Conservation (phyloP, 2,329 filamentous ascomycete species). For the Orbilia brochopaga region DNA sequence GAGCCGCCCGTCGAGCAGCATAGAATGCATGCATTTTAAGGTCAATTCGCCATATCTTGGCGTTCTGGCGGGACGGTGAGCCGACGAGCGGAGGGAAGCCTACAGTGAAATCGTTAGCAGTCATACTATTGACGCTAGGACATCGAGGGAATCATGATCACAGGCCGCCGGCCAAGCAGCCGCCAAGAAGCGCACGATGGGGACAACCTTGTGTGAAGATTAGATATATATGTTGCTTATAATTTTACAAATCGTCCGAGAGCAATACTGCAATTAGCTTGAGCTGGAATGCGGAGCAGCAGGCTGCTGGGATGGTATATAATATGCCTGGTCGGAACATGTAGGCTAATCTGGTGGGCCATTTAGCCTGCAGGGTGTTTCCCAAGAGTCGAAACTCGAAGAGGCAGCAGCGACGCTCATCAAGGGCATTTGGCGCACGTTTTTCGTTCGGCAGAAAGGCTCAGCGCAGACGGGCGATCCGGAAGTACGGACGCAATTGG, state of each 20-base stretch:
- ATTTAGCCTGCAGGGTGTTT: slow-evolving; percentile 28
- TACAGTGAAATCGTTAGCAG: not conserved
- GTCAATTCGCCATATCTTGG: not conserved
- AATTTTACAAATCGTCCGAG: not conserved
- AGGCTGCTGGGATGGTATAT: not conserved
- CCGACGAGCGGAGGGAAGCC: slow-evolving; percentile 13
- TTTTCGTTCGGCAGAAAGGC: slow-evolving; percentile 2
- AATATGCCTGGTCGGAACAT: slow-evolving; percentile 6
- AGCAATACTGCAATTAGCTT: not conserved
- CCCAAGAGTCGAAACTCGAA: not conserved
- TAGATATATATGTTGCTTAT: not conserved
- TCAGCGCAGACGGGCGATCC: not conserved
- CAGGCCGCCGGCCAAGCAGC: not conserved
- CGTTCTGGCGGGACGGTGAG: slow-evolving; percentile 32
- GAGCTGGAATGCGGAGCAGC: not conserved
- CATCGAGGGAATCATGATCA: not conserved
- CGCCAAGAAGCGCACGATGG: slow-evolving; percentile 39
- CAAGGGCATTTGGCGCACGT: slow-evolving; percentile 1
- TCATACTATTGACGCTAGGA: not conserved
- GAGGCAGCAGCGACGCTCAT: not conserved
- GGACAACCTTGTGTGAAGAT: slow-evolving; percentile 32
- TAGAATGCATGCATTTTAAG: not conserved
- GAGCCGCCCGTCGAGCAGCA: not conserved
- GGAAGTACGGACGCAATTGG: not conserved
- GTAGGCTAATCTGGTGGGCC: slow-evolving; percentile 25